These are phyloP conservation scores for Vitis rupestris DNA, from an alignment of 164 flowering plant genomes.

Conservation along the genomic window DNA sequence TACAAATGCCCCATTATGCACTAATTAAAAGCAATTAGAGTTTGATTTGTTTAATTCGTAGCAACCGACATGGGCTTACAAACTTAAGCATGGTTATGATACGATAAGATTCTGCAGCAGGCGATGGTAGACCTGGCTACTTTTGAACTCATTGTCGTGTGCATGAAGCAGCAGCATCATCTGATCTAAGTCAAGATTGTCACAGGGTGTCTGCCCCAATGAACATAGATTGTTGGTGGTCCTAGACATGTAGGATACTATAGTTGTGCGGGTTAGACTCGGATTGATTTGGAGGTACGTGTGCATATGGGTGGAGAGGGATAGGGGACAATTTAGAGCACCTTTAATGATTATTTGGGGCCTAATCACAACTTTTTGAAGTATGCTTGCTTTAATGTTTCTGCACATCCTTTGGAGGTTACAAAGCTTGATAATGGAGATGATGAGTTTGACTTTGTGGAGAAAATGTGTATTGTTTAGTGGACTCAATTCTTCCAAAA, in stretches of 20 bases:
- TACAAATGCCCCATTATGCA: conserved; percentile 2
- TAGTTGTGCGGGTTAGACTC: background rate
- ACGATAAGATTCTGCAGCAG: conserved; percentile 19
- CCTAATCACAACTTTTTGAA: conserved; percentile 8
- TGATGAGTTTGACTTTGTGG: conserved; percentile 18
- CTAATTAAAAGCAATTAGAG: conserved; percentile 9
- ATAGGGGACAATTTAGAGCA: conserved; percentile 10
- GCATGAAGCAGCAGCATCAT: background rate
- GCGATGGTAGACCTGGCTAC: background rate
- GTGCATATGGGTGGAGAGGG: conserved; percentile 3
- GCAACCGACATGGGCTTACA: conserved; percentile 7
- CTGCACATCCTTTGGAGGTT: conserved; percentile 11
- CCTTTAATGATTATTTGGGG: conserved; percentile 12
- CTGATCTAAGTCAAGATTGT: background rate
- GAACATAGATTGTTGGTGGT: background rate
- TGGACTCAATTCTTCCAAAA: background rate
- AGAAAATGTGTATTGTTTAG: conserved; percentile 4
- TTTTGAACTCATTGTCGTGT: background rate
- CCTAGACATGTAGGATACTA: background rate
- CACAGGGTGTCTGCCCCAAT: too few relatives aligned
- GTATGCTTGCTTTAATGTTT: conserved; percentile 8
- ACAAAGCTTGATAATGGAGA: conserved; percentile 11
- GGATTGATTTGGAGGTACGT: background rate
- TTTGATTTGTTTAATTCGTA: background rate
- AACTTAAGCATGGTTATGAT: conserved; percentile 10